phyloP scores from a whole-genome alignment of 2,329 filamentous ascomycete species.

The Botrytis fabae region DNA sequence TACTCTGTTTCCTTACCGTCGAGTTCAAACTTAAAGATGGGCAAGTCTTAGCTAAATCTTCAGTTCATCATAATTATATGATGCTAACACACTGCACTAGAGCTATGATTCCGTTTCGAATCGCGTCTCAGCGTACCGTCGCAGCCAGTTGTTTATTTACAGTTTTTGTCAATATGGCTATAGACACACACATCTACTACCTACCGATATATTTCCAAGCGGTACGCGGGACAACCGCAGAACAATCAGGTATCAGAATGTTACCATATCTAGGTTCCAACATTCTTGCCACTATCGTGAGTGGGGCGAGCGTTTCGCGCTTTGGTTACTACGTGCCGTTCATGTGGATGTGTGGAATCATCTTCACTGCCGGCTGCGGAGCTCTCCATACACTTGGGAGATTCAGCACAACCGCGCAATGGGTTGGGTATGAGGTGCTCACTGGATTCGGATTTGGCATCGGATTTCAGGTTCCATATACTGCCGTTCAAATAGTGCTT shows the following conservation, averaged over 20 bases:
- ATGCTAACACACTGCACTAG: neutral
- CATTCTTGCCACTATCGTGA: neutral
- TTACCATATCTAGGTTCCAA: neutral
- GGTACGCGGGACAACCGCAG: constrained; percentile 39
- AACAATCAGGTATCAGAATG: neutral
- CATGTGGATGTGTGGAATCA: constrained; percentile 37
- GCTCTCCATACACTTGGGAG: constrained; percentile 38
- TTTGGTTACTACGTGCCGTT: constrained; percentile 23
- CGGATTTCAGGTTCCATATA: constrained; percentile 50
- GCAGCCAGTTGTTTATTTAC: constrained; percentile 35
- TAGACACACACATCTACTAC: constrained; percentile 43
- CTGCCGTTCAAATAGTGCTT: constrained; percentile 50
- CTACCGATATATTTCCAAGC: constrained; percentile 52
- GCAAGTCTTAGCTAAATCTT: constrained; percentile 37
- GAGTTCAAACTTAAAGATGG: constrained; percentile 26
- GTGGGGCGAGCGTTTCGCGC: neutral
- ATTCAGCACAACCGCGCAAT: constrained; percentile 47
- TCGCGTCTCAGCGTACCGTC: constrained; percentile 43
- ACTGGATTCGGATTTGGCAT: constrained; percentile 45
- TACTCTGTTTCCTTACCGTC: constrained; percentile 28
- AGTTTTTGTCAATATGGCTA: constrained; percentile 34
- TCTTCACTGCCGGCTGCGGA: constrained; percentile 19
- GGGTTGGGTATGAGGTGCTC: constrained; percentile 54
- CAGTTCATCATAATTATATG: neutral
- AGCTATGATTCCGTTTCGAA: constrained; percentile 42